phyloP scores from a whole-genome alignment of 768 basidiomycete species.

The Boletus edulis region DNA sequence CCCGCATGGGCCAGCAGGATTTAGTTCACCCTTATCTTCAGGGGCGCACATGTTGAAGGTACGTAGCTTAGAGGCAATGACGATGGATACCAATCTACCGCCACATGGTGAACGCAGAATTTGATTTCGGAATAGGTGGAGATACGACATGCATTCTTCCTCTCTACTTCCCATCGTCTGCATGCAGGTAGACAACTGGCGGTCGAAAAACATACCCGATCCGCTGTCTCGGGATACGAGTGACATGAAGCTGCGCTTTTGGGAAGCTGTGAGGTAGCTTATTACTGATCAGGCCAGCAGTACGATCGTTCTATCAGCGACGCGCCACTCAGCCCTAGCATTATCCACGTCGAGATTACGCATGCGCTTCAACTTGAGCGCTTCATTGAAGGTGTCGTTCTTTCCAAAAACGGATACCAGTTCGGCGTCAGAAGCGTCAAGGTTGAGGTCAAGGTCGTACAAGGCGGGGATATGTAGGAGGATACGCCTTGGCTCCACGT shows the following conservation, averaged over 20 bases:
- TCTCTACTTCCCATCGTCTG: not conserved
- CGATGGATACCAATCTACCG: not conserved
- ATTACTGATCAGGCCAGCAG: slow-evolving; percentile 36
- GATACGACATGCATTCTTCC: not conserved
- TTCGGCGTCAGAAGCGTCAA: slow-evolving; percentile 54
- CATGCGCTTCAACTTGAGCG: slow-evolving; percentile 55
- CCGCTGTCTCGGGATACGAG: slow-evolving; percentile 2
- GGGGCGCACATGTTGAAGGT: no score
- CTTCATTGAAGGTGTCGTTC: slow-evolving; percentile 17
- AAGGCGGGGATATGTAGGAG: slow-evolving; percentile 47
- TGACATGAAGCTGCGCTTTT: not conserved
- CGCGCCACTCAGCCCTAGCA: slow-evolving; percentile 67
- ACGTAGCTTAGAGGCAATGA: not conserved
- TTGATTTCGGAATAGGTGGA: not conserved
- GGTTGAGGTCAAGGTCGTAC: slow-evolving; percentile 56
- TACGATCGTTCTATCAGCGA: slow-evolving; percentile 49
- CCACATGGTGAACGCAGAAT: not conserved
- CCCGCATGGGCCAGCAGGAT: no score
- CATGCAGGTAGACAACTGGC: not conserved
- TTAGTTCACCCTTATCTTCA: no score
- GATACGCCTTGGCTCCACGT: slow-evolving; percentile 63
- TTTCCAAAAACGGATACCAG: slow-evolving; percentile 34
- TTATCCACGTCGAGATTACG: slow-evolving; percentile 58
- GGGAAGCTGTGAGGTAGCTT: not conserved
- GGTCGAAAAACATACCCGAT: not conserved